Conservation (phyloP, 1,139 yeast genomes). For the Hansenula lynferdii region DNA sequence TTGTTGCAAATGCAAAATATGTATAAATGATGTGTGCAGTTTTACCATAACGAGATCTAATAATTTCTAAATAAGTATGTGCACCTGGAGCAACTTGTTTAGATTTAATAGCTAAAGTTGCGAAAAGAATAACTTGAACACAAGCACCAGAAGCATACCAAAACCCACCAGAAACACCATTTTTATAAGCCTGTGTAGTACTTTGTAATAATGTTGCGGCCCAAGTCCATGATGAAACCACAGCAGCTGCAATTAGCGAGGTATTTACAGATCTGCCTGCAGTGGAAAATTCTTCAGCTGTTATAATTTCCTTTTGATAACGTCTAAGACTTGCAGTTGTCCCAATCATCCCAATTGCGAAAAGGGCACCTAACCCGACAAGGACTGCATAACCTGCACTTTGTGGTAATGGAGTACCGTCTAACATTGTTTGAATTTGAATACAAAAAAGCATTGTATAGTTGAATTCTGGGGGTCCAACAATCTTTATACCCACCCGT, state of each 20-base stretch:
- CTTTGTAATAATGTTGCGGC: slow-evolving; percentile 79
- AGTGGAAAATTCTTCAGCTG: slow-evolving; percentile 86
- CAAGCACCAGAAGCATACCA: slow-evolving; percentile 74
- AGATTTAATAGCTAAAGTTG: slow-evolving; percentile 69
- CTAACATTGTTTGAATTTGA: slow-evolving; percentile 1
- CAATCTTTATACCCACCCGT: no score
- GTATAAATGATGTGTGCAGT: slow-evolving; percentile 63
- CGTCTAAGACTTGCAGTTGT: slow-evolving; percentile 64
- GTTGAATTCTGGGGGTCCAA: no score
- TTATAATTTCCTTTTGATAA: slow-evolving; percentile 75
- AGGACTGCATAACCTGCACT: slow-evolving; percentile 88
- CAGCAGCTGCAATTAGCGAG: slow-evolving; percentile 80
- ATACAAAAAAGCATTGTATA: no score
- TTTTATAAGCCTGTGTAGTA: slow-evolving; percentile 67
- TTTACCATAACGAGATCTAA: slow-evolving; percentile 66
- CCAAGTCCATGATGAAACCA: slow-evolving; percentile 94
- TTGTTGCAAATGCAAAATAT: slow-evolving; percentile 82
- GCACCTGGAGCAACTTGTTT: slow-evolving; percentile 72
- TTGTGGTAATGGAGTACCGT: slow-evolving; percentile 17
- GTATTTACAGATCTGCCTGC: slow-evolving; percentile 84
- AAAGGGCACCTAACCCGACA: slow-evolving; percentile 80
- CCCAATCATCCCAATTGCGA: slow-evolving; percentile 70
- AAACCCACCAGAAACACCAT: slow-evolving; percentile 74
- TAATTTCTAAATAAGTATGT: slow-evolving; percentile 71
- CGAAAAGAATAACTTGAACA: slow-evolving; percentile 64